Evolutionary conservation across 345 rosid species (phyloP).

Genomic region (Rhodamnia rubescens): DNA sequence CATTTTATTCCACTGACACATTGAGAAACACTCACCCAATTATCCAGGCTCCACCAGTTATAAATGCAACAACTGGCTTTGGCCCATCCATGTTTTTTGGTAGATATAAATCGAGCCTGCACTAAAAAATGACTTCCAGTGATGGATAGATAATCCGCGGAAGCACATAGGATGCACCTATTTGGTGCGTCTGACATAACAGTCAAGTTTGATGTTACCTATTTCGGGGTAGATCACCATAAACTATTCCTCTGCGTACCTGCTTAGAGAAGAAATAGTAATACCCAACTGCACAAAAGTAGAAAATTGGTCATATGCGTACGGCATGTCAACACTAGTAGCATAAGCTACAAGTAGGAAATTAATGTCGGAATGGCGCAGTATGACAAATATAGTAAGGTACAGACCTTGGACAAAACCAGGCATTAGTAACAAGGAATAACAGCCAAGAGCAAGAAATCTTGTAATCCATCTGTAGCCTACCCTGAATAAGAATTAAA

Average conservation of each 20-base stretch:
- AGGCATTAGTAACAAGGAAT: conserved; percentile 71
- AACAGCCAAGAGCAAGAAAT: conserved; percentile 89
- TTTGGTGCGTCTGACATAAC: background rate
- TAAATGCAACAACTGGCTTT: conserved; percentile 87
- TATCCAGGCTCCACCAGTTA: conserved; percentile 98
- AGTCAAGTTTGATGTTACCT: conserved; percentile 27
- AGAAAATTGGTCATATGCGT: conserved; percentile 10
- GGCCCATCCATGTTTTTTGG: conserved; percentile 60
- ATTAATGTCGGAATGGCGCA: background rate
- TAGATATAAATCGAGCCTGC: conserved; percentile 89
- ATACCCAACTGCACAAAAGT: conserved; percentile 67
- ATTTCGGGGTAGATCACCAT: conserved; percentile 93
- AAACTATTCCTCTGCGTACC: conserved; percentile 70
- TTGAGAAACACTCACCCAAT: conserved; percentile 59
- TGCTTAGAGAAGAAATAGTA: conserved; percentile 79
- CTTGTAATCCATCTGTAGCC: conserved; percentile 89
- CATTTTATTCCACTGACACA: background rate
- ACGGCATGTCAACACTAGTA: background rate
- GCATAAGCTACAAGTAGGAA: background rate
- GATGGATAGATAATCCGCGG: background rate
- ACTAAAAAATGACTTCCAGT: background rate
- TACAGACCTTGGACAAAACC: conserved; percentile 87
- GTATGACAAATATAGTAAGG: background rate
- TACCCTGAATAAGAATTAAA: conserved; percentile 63
- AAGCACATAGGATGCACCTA: background rate